These are phyloP conservation scores for Colletotrichum siamense DNA, from an alignment of 2,329 filamentous ascomycete species.

Conservation along the genomic window DNA sequence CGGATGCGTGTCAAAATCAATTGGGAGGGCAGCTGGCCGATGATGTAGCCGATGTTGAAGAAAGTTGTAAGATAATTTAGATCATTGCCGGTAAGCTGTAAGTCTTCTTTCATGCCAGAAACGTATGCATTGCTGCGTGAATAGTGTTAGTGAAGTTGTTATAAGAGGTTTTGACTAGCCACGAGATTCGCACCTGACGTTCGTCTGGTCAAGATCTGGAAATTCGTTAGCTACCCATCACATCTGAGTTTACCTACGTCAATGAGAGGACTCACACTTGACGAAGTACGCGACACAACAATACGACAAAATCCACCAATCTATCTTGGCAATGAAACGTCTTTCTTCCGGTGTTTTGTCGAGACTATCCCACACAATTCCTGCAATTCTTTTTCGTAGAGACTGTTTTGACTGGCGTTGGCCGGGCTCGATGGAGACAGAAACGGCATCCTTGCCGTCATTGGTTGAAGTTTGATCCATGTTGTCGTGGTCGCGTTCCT, in stretches of 20 bases:
- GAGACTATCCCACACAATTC: slow-evolving; percentile 35
- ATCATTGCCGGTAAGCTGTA: slow-evolving; percentile 57
- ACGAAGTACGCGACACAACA: slow-evolving; percentile 42
- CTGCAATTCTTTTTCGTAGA: slow-evolving; percentile 21
- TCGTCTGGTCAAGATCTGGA: slow-evolving; percentile 35
- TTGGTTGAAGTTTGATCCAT: background rate
- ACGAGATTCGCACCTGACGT: slow-evolving; percentile 21
- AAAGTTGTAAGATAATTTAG: slow-evolving; percentile 57
- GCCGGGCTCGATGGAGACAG: background rate
- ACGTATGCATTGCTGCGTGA: slow-evolving; percentile 44
- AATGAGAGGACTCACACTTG: slow-evolving; percentile 29
- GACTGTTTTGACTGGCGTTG: background rate
- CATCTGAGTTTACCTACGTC: background rate
- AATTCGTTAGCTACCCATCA: background rate
- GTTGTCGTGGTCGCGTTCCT: background rate
- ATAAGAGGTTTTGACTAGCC: background rate
- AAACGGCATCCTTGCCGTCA: background rate
- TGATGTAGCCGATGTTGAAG: slow-evolving; percentile 66
- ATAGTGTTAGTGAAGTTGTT: background rate
- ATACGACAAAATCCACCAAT: slow-evolving; percentile 40
- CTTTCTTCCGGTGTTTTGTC: slow-evolving; percentile 38
- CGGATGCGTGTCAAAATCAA: slow-evolving; percentile 43
- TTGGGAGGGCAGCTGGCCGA: slow-evolving; percentile 47
- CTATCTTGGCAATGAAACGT: slow-evolving; percentile 36
- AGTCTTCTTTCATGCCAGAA: slow-evolving; percentile 55